Conservation (phyloP, 192 early-diverging fungal genomes). For the Linnemannia schmuckeri region DNA sequence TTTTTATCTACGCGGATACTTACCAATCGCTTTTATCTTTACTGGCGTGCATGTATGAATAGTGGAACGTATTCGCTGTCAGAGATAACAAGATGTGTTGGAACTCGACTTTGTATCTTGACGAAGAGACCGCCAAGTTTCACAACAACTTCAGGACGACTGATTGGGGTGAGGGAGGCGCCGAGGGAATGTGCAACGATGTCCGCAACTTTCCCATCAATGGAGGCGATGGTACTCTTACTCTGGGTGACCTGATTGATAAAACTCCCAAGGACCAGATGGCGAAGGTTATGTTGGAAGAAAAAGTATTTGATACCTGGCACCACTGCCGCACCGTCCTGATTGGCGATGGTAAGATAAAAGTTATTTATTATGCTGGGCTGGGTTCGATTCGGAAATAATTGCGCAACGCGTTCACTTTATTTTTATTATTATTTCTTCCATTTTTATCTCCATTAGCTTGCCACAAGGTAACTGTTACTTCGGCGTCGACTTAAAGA, state of each 20-base stretch:
- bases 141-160: constrained; percentile 1
- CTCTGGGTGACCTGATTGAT: constrained; percentile 24
- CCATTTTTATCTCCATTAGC: not conserved
- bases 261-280: constrained; percentile 11
- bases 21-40: not conserved
- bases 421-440: too few species aligned
- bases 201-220: constrained; percentile 16
- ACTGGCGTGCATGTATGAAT: not conserved
- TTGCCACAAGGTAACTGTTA: not conserved
- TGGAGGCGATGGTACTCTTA: constrained; percentile 2
- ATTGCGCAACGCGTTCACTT: too few species aligned
- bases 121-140: not conserved
- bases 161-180: constrained; percentile 9
- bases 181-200: constrained; percentile 19
- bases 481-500: not conserved
- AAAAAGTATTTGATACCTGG: constrained; percentile 48
- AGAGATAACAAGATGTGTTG: constrained; percentile 10
- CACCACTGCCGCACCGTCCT: constrained; percentile 22
- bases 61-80: constrained; percentile 1
- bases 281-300: constrained; percentile 28
- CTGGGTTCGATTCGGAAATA: too few species aligned
- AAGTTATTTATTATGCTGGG: too few species aligned
- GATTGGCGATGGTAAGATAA: constrained; percentile 30
- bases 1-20: not conserved
- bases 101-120: not conserved